phyloP scores from a whole-genome alignment of 352 stramenopile genomes.

The Globisporangium heterothallicum region DNA sequence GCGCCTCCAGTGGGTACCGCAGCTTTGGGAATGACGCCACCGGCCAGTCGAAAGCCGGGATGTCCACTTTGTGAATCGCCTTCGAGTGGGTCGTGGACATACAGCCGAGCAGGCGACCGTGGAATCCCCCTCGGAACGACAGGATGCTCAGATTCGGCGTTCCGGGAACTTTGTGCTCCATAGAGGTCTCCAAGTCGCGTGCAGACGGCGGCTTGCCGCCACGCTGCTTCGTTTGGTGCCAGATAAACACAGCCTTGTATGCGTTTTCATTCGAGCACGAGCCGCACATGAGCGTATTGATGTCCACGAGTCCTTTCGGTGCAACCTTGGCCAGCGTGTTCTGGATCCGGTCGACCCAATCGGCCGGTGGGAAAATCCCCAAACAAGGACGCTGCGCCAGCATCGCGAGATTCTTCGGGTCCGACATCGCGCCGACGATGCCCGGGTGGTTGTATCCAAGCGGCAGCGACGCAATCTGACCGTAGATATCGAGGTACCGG shows the following conservation, averaged over 20 bases:
- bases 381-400: slow-evolving; percentile 72
- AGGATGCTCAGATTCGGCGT: slow-evolving; percentile 74
- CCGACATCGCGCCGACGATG: slow-evolving; percentile 54
- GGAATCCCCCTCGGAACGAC: slow-evolving; percentile 81
- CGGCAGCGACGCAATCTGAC: slow-evolving; percentile 78
- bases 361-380: slow-evolving; percentile 64
- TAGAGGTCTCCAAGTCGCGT: slow-evolving; percentile 62
- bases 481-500: slow-evolving; percentile 79
- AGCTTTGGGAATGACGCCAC: slow-evolving; percentile 70
- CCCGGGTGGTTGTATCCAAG: slow-evolving; percentile 85
- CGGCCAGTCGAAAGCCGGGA: slow-evolving; percentile 80
- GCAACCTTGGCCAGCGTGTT: slow-evolving; percentile 55
- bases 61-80: slow-evolving; percentile 83
- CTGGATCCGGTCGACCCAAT: slow-evolving; percentile 71
- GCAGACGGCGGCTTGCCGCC: slow-evolving; percentile 49
- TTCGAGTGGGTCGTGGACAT: slow-evolving; percentile 84
- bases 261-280: slow-evolving; percentile 86
- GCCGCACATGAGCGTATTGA: slow-evolving; percentile 86
- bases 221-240: slow-evolving; percentile 72
- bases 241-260: slow-evolving; percentile 87
- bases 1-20: slow-evolving; percentile 55
- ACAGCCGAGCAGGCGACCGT: slow-evolving; percentile 72
- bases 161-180: slow-evolving; percentile 62
- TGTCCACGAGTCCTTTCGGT: slow-evolving; percentile 47
- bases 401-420: slow-evolving; percentile 58